Conservation (phyloP, 306 rosid species). For the Argentina anserina region DNA sequence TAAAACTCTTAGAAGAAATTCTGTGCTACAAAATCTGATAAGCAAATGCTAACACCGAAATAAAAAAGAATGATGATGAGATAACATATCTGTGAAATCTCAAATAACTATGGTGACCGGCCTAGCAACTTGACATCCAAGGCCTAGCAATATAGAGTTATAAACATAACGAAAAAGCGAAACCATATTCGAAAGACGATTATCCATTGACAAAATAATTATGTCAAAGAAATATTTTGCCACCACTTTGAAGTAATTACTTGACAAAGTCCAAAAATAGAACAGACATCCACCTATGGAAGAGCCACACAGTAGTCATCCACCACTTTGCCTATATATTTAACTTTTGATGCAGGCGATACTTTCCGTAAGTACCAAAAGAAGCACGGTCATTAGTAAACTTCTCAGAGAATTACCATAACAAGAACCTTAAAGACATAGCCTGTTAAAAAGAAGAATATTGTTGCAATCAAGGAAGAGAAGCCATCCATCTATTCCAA, state of each 20-base stretch:
- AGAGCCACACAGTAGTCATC: no score
- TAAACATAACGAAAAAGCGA: background rate
- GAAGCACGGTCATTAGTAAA: background rate
- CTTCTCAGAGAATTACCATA: no score
- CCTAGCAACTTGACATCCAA: no score
- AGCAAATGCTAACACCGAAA: no score
- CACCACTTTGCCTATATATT: no score
- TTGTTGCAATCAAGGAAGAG: background rate
- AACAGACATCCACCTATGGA: no score
- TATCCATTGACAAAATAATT: background rate
- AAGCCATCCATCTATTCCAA: background rate
- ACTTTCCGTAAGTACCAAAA: background rate
- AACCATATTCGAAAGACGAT: background rate
- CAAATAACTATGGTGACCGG: no score
- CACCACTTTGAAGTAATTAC: background rate
- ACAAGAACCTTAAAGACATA: background rate
- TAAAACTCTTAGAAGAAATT: background rate
- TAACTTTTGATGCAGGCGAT: background rate
- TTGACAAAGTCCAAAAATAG: no score
- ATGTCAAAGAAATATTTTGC: background rate
- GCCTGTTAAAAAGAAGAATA: background rate
- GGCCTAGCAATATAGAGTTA: background rate
- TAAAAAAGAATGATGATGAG: no score
- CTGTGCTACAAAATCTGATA: no score
- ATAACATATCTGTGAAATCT: no score